Percentiles rank a stretch among this genome's conserved stretches.
Evolutionary conservation across 1,284 basidiomycete genomes (phyloP).

Genomic region (Ceratobasidium sp.): DNA sequence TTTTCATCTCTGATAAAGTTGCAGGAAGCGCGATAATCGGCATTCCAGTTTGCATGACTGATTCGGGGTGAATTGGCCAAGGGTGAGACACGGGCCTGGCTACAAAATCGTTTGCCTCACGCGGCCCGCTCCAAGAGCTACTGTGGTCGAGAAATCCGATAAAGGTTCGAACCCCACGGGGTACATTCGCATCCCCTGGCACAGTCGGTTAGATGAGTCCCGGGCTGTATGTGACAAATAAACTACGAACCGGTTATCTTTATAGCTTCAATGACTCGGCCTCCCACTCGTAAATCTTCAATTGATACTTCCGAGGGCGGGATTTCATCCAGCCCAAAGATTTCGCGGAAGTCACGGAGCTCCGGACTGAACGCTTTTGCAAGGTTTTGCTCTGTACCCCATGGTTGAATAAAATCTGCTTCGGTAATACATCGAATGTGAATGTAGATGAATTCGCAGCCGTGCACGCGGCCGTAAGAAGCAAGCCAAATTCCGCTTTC

Average conservation of each 20-base stretch:
- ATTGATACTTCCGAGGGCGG: conserved; percentile 2
- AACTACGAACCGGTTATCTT: conserved; percentile 35
- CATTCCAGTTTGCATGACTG: background rate
- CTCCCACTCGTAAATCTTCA: conserved; percentile 24
- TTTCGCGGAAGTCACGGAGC: background rate
- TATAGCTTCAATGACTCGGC: conserved; percentile 34
- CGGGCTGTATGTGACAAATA: no score
- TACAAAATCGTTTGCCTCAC: conserved; percentile 17
- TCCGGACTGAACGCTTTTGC: conserved; percentile 19
- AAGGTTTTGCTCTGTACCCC: conserved; percentile 29
- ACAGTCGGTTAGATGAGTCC: no score
- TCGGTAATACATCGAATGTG: conserved; percentile 22
- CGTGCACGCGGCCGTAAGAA: conserved; percentile 30
- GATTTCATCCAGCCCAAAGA: background rate
- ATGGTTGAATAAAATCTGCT: conserved; percentile 12
- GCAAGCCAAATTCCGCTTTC: conserved; percentile 23
- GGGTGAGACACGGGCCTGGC: conserved; percentile 28
- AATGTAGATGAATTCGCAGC: conserved; percentile 35
- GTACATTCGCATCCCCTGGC: conserved; percentile 38
- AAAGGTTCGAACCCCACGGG: conserved; percentile 34
- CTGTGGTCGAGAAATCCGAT: conserved; percentile 33
- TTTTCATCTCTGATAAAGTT: conserved; percentile 21
- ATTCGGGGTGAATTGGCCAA: conserved; percentile 28
- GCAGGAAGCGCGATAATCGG: conserved; percentile 15
- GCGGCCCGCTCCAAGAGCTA: conserved; percentile 16